Percentiles rank a stretch among this genome's conserved stretches.
Evolutionary conservation across 257 asterid genomes (phyloP).

Genomic region (Gentiana straminea): DNA sequence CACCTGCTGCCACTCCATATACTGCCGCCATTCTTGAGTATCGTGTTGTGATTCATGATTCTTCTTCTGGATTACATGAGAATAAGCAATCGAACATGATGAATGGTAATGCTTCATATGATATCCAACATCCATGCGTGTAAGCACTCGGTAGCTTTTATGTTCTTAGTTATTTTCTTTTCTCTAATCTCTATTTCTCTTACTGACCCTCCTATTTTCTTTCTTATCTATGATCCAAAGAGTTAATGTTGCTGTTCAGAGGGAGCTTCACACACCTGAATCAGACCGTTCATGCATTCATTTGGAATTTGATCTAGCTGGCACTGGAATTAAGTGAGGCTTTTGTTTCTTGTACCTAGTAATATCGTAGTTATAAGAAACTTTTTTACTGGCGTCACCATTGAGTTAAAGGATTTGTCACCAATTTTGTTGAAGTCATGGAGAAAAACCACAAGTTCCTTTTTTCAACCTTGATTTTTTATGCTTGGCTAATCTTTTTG

Average conservation of each 20-base stretch:
- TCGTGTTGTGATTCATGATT: slow-evolving; percentile 44
- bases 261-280: slow-evolving; percentile 61
- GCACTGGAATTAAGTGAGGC: slow-evolving; percentile 49
- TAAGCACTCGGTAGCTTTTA: slow-evolving; percentile 13
- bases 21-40: slow-evolving; percentile 61
- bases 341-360: neutral
- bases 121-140: slow-evolving; percentile 79
- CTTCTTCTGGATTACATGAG: slow-evolving; percentile 21
- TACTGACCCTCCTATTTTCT: slow-evolving; percentile 13
- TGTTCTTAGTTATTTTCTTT: neutral
- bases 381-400: neutral
- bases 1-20: slow-evolving; percentile 46
- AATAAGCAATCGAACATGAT: slow-evolving; percentile 32
- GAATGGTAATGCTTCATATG: slow-evolving; percentile 49
- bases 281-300: slow-evolving; percentile 86
- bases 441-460: too few relatives aligned
- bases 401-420: too few relatives aligned
- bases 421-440: too few relatives aligned
- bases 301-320: slow-evolving; percentile 58
- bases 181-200: slow-evolving; percentile 3
- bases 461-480: too few relatives aligned
- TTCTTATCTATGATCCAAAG: slow-evolving; percentile 16
- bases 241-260: slow-evolving; percentile 62
- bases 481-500: too few relatives aligned
- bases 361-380: neutral